phyloP scores from a whole-genome alignment of 2,329 filamentous ascomycete genomes.

The Arthrobotrys entomopaga region DNA sequence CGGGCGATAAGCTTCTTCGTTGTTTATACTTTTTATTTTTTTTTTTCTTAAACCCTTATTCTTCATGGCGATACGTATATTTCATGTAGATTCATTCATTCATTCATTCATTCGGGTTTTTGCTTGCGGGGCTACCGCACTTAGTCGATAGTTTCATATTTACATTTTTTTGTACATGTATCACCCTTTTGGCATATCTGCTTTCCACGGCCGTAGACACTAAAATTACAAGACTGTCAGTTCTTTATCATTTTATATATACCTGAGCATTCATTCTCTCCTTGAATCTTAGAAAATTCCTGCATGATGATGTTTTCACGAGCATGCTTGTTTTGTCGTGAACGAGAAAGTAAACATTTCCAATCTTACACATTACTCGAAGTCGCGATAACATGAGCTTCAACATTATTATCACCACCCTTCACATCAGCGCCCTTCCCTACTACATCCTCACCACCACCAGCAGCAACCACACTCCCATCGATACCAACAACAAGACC shows the following conservation, averaged over 20 bases:
- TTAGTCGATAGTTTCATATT: constrained; percentile 55
- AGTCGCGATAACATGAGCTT: constrained; percentile 22
- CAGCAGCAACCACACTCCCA: constrained; percentile 2
- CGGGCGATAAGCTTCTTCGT: constrained; percentile 19
- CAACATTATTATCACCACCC: constrained; percentile 29
- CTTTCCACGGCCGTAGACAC: no score
- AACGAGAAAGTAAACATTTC: no score
- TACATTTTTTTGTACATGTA: constrained; percentile 26
- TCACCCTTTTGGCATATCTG: neutral
- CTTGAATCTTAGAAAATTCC: no score
- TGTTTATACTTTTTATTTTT: constrained; percentile 41
- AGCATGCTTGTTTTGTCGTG: no score
- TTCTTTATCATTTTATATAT: no score
- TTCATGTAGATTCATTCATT: constrained; percentile 39
- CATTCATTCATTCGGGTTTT: constrained; percentile 7
- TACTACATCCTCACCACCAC: neutral
- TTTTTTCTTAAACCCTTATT: constrained; percentile 14
- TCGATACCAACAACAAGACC: neutral
- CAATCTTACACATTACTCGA: constrained; percentile 34
- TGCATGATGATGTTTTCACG: no score
- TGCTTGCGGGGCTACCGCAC: constrained; percentile 13
- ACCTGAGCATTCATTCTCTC: no score
- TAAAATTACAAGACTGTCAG: no score
- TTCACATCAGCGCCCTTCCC: neutral
- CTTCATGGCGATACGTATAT: constrained; percentile 6